Base-by-base conservation (phyloP, 2,329 filamentous ascomycete species). In the Penicillium sp. region DNA sequence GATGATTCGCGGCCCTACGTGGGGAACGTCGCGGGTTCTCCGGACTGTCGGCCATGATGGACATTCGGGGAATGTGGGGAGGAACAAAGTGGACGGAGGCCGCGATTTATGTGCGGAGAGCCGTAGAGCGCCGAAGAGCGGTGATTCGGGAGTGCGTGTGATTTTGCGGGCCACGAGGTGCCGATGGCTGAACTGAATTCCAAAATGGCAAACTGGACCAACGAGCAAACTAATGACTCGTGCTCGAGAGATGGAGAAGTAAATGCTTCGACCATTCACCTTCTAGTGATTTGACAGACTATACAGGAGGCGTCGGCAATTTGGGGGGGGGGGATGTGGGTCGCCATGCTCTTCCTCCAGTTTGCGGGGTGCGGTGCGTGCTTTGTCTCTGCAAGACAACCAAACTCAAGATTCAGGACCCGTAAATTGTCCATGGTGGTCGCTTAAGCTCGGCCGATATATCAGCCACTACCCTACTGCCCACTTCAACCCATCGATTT, bases 161-260 rank as follows among this genome's bases (percentile, higher is more conserved):
- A 20, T 28, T 58, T 56, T 62, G 59, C 56, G 59, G 59, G 56
- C 59, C 59, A 62, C 59, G 20, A 52, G 20, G 56, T 55, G 38
- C 48, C 55, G 55, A 53, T 15, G 55, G 38, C 17, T 52, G 22
- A 31, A 31, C 28, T 31, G 28, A 31, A 31, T 25, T 25, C 25
- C 25, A 20, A 20, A 20, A 20, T 25, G 25, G 25, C 25, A 25
- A 20, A 20, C 20, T 2, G 25, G 25, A 25, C 25, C 25, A 25
- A 25, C 25, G 25, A 25, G 4, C 25, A 25, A 25, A 25, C 25
- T 25, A 25, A 25, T 31, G 28, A 31, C 28, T 31, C 28, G 28
- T 31, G 28, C 28, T 31, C 28, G 7, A 1, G 6, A 31, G 7
- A 31, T 2, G 28, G 31, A 35, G 17, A 35, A n/a, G 17, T n/a